phyloP scores from a whole-genome alignment of 1,284 basidiomycete genomes.

The Lentinula novae-zelandiae region DNA sequence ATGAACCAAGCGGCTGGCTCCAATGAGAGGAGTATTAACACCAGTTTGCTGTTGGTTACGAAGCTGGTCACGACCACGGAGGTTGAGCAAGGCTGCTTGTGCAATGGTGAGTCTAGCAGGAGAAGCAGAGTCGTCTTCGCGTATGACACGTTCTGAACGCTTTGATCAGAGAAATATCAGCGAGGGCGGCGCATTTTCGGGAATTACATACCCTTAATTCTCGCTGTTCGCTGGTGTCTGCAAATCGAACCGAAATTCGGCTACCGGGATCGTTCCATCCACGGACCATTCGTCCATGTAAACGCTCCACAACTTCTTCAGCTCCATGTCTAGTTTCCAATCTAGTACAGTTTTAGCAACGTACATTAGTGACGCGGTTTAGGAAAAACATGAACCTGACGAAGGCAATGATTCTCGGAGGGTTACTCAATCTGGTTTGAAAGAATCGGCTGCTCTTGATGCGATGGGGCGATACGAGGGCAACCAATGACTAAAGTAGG shows the following conservation, averaged over 20 bases:
- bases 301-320: conserved; percentile 66
- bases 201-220: conserved; percentile 38
- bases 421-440: conserved; percentile 67
- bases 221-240: conserved; percentile 55
- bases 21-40: conserved; percentile 10
- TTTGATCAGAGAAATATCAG: conserved; percentile 17
- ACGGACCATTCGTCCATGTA: conserved; percentile 74
- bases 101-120: conserved; percentile 68
- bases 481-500: conserved; percentile 44
- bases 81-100: conserved; percentile 68
- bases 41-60: conserved; percentile 14
- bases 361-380: not conserved
- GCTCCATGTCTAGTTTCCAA: conserved; percentile 64
- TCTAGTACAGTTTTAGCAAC: conserved; percentile 29
- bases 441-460: conserved; percentile 74
- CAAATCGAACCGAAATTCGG: conserved; percentile 70
- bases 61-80: conserved; percentile 56
- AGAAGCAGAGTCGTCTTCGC: conserved; percentile 56
- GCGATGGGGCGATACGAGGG: conserved; percentile 56
- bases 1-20: conserved; percentile 2
- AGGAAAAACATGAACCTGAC: conserved; percentile 47
- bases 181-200: conserved; percentile 4
- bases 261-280: conserved; percentile 70
- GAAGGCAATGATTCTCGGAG: conserved; percentile 73
- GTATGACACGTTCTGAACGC: conserved; percentile 37